phyloP scores from a whole-genome alignment of 495 filamentous ascomycete species.

The Penicillium diatomitis region DNA sequence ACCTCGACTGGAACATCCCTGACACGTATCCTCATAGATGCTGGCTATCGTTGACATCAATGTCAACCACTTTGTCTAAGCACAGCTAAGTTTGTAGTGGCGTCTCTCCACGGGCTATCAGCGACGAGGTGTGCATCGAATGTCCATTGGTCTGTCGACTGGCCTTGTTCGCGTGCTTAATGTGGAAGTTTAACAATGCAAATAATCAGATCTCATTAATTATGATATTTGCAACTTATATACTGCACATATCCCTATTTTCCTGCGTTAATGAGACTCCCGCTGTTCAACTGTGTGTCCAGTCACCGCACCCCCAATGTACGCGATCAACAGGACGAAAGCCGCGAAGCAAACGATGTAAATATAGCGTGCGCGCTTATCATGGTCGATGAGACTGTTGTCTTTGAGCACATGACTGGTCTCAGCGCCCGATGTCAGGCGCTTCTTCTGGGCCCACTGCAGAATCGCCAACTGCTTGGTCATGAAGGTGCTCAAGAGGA shows the following conservation, averaged over 20 bases:
- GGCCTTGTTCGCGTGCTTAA: too few species aligned
- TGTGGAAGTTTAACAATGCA: too few species aligned
- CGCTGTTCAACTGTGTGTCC: conserved; percentile 12
- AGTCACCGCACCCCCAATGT: conserved; percentile 37
- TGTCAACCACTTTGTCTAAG: too few species aligned
- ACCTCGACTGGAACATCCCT: too few species aligned
- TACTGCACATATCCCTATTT: not conserved
- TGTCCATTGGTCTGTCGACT: too few species aligned
- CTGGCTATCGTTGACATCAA: too few species aligned
- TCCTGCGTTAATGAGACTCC: conserved; percentile 6
- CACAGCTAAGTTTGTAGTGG: too few species aligned
- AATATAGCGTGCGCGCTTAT: conserved; percentile 14
- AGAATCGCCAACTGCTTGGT: conserved; percentile 20
- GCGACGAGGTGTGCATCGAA: too few species aligned
- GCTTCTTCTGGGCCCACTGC: conserved; percentile 35
- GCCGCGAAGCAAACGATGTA: conserved; percentile 22
- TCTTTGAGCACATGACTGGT: conserved; percentile 22
- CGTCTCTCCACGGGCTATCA: too few species aligned
- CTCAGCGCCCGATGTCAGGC: conserved; percentile 20
- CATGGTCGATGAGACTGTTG: conserved; percentile 14
- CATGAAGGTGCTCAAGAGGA: conserved; percentile 19
- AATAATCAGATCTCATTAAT: too few species aligned
- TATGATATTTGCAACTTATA: too few species aligned
- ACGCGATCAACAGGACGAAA: conserved; percentile 25
- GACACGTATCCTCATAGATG: too few species aligned